A percentile compares a stretch with the other conserved stretches of the same genome.
phyloP scores from a whole-genome alignment of 768 basidiomycete species.

The Boletus vermiculosoides region DNA sequence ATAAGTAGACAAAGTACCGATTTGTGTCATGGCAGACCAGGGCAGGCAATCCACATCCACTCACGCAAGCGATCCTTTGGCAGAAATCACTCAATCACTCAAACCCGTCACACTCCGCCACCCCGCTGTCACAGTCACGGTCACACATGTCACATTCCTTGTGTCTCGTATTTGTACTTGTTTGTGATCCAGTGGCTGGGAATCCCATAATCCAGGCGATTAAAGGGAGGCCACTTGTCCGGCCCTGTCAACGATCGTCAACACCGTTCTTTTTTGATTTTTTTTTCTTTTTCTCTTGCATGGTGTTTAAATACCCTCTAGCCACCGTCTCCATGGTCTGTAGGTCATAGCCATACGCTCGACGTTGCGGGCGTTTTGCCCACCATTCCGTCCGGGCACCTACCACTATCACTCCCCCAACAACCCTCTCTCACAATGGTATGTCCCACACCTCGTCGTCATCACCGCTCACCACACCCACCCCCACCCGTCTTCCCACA shows the following conservation, averaged over 20 bases:
- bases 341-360: conserved; percentile 48
- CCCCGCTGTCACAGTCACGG: conserved; percentile 12
- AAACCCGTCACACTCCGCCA: conserved; percentile 8
- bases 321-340: conserved; percentile 28
- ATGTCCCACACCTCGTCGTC: conserved; percentile 11
- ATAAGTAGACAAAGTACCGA: conserved; percentile 13
- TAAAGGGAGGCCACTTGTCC: conserved; percentile 21
- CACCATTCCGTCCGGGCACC: conserved; percentile 36
- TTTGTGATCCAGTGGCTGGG: conserved; percentile 28
- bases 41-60: background rate
- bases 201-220: conserved; percentile 21
- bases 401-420: background rate
- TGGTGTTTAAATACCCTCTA: conserved; percentile 46
- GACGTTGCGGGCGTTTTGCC: conserved; percentile 53
- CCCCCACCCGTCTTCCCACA: conserved; percentile 24
- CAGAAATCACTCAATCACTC: conserved; percentile 31
- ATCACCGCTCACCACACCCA: background rate
- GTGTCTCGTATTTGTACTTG: conserved; percentile 14
- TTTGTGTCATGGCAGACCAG: background rate
- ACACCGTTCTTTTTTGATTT: conserved; percentile 40
- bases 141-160: background rate
- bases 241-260: conserved; percentile 52
- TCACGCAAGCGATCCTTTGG: conserved; percentile 21
- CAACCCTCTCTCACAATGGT: conserved; percentile 43
- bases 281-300: conserved; percentile 30